Evolutionary conservation across 2,329 filamentous ascomycete species (phyloP).

Genomic region (Apiospora saccharicola): DNA sequence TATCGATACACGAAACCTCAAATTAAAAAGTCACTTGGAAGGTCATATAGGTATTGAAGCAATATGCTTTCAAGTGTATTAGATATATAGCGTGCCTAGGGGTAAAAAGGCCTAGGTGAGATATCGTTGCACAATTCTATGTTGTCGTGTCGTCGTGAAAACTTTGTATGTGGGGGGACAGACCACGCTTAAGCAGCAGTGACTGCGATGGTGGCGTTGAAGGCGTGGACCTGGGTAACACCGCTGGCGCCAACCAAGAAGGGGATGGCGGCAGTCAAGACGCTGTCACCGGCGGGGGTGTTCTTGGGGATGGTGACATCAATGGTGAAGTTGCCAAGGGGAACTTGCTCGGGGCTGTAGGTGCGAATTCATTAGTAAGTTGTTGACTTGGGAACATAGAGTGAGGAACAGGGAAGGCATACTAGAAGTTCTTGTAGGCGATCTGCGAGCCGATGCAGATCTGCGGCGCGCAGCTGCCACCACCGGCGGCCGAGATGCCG

Average conservation of each 20-base stretch:
- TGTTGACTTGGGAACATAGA: background rate
- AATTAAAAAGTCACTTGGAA: background rate
- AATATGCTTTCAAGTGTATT: background rate
- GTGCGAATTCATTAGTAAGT: slow-evolving; percentile 24
- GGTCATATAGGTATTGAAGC: background rate
- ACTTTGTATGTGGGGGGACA: background rate
- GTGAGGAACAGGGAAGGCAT: slow-evolving; percentile 22
- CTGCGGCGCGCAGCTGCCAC: slow-evolving; percentile 30
- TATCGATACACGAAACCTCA: background rate
- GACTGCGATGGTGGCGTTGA: slow-evolving; percentile 34
- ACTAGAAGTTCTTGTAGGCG: slow-evolving; percentile 40
- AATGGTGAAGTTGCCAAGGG: slow-evolving; percentile 30
- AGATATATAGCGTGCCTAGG: background rate
- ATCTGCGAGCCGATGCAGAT: slow-evolving; percentile 41
- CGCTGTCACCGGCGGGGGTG: slow-evolving; percentile 34
- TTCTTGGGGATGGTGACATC: slow-evolving; percentile 32
- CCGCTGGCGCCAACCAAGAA: slow-evolving; percentile 42
- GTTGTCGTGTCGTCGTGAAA: background rate
- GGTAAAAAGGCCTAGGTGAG: background rate
- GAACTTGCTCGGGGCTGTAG: slow-evolving; percentile 28
- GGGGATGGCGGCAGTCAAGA: slow-evolving; percentile 39
- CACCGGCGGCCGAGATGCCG: slow-evolving; percentile 33
- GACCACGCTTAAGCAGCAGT: slow-evolving; percentile 4
- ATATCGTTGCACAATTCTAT: background rate
- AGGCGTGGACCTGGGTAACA: slow-evolving; percentile 29